Conservation (phyloP, 2,329 filamentous ascomycete genomes). For the Thielaviopsis euricoi region DNA sequence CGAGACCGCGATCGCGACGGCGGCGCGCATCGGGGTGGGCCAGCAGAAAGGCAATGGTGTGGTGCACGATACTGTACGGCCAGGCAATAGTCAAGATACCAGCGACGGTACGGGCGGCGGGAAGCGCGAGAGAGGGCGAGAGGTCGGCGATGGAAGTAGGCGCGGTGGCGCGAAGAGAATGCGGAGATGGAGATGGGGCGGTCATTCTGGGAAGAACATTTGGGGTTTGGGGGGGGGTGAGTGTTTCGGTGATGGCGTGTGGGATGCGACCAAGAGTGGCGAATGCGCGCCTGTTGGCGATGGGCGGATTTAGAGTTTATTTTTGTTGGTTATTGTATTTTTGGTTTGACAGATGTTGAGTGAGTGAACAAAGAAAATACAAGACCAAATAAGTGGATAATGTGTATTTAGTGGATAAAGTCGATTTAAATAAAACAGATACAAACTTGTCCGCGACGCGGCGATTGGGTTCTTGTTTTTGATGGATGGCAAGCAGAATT, state of each 20-base stretch:
- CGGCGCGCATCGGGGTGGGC: constrained; percentile 73
- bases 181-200: not conserved
- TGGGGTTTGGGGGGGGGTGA: not conserved
- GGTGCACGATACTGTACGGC: constrained; percentile 71
- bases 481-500: not conserved
- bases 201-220: not conserved
- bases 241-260: too few species aligned
- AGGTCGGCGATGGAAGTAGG: constrained; percentile 39
- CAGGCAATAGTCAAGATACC: constrained; percentile 74
- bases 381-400: too few species aligned
- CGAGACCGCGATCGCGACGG: constrained; percentile 60
- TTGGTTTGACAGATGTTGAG: too few species aligned
- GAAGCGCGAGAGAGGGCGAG: constrained; percentile 28
- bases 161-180: constrained; percentile 17
- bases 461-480: too few species aligned
- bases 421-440: too few species aligned
- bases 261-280: too few species aligned
- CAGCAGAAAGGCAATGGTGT: constrained; percentile 60
- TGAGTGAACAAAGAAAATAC: too few species aligned
- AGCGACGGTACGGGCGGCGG: constrained; percentile 32
- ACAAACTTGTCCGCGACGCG: too few species aligned
- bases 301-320: not conserved
- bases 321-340: too few species aligned
- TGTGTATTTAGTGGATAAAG: too few species aligned
- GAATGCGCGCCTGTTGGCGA: not conserved